phyloP scores from a whole-genome alignment of 2,329 filamentous ascomycete species.

The Fusarium sp. region DNA sequence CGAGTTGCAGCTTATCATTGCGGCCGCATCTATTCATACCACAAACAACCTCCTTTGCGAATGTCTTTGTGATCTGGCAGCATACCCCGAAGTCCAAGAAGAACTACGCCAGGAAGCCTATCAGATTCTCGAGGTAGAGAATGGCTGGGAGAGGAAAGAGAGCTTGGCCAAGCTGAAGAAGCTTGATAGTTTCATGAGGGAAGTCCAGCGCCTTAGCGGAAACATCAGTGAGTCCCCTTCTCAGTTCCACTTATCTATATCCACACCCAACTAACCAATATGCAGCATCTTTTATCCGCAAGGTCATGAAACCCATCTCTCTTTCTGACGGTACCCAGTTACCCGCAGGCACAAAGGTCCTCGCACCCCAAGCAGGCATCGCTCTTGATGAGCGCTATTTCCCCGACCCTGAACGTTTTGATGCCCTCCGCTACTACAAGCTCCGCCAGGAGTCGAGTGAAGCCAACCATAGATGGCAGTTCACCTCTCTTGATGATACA shows the following conservation, averaged over 20 bases:
- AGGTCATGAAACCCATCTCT: conserved; percentile 59
- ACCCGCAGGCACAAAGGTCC: conserved; percentile 57
- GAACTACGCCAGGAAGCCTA: conserved; percentile 62
- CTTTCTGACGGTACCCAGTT: conserved; percentile 60
- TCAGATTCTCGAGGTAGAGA: conserved; percentile 56
- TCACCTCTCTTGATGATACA: conserved; percentile 56
- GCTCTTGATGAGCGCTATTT: conserved; percentile 57
- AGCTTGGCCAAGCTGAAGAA: conserved; percentile 59
- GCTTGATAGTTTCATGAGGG: conserved; percentile 63
- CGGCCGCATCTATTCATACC: conserved; percentile 60
- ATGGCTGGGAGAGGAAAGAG: conserved; percentile 57
- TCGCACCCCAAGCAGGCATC: conserved; percentile 57
- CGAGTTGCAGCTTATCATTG: conserved; percentile 58
- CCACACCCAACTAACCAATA: conserved; percentile 29
- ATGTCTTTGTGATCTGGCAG: conserved; percentile 63
- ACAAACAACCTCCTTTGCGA: conserved; percentile 60
- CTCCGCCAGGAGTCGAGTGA: conserved; percentile 55
- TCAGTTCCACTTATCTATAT: background rate
- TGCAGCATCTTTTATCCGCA: conserved; percentile 59
- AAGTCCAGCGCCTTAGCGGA: conserved; percentile 55
- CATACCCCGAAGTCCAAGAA: conserved; percentile 60
- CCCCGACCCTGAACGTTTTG: conserved; percentile 57
- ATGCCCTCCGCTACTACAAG: conserved; percentile 63
- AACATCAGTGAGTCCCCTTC: conserved; percentile 56
- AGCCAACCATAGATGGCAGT: conserved; percentile 57